Conservation (phyloP, 106 monocot genomes). For the Iris macrosiphon region DNA sequence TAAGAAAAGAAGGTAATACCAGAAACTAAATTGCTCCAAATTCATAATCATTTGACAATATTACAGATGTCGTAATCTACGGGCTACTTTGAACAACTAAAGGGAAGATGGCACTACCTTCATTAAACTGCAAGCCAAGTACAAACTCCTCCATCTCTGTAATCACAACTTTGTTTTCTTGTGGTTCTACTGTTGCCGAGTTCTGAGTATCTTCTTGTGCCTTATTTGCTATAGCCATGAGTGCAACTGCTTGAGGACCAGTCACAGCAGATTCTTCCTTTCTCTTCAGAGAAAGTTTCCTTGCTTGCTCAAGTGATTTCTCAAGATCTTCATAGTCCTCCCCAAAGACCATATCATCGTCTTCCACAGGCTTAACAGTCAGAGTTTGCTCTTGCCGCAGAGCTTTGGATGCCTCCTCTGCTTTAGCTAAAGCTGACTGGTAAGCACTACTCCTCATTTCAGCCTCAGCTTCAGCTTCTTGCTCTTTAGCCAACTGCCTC, state of each 20-base stretch:
- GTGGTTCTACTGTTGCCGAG: conserved; percentile 19
- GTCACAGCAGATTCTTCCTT: conserved; percentile 44
- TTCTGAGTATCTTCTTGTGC: conserved; percentile 25
- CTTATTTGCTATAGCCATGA: conserved; percentile 38
- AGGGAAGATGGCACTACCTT: conserved; percentile 40
- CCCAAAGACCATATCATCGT: conserved; percentile 71
- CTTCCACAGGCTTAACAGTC: conserved; percentile 24
- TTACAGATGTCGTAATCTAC: no score
- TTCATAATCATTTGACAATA: no score
- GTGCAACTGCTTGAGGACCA: conserved; percentile 56
- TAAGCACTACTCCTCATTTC: conserved; percentile 67
- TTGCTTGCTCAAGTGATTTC: conserved; percentile 80
- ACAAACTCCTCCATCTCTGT: conserved; percentile 99
- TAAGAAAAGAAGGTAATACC: no score
- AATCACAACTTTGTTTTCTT: conserved; percentile 79
- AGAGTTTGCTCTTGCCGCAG: conserved; percentile 42
- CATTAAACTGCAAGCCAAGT: conserved; percentile 80
- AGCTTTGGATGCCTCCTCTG: conserved; percentile 76
- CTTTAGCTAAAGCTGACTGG: conserved; percentile 74
- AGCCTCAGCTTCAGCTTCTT: conserved; percentile 53
- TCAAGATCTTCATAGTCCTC: conserved; percentile 97
- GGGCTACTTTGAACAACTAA: no score
- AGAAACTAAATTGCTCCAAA: no score
- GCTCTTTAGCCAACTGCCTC: conserved; percentile 39
- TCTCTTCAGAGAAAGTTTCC: conserved; percentile 63